Base-by-base conservation (phyloP, 2,329 filamentous ascomycete species). In the Phialophora expanda region DNA sequence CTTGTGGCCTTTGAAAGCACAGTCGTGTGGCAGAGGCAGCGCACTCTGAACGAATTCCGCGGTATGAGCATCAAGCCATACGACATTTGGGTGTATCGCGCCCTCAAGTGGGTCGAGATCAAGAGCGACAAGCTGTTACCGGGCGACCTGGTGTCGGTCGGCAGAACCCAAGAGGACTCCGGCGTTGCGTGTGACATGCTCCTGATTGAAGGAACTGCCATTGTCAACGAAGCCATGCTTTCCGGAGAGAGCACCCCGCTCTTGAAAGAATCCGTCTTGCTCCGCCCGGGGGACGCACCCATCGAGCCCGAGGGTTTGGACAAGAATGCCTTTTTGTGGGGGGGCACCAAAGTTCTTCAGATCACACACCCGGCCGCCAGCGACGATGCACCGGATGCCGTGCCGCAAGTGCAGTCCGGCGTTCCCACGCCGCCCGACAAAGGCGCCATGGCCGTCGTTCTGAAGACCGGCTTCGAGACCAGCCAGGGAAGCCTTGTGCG, bases 1-100 rank as follows among this genome's bases (percentile, higher is more conserved):
- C 87, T 99, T 63, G 92, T 99, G 72, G 89, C 88, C 66, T 99
- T 99, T 73, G 95, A 99, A 82, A 97, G 93, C 78, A 99, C 95
- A 2, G 96, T 99, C 44, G 96, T 99, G 17, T 99, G 95, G 96
- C 95, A 99, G 82, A 89, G 95, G 67, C 95, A 99, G 85, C 87
- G 94, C 72, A 99, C 96, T 1, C 81, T 99, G 71, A 96, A 87
- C 75, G 95, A 99, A 80, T 99, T 99, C 82, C 92, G 95, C 57
- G 93, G 94, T 73, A 99, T 99, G 96, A 96, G 92, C 84, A 97
- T 99, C 81, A 97, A 99, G 83, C 96, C 95, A 12, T 98, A 98
- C 78, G 90, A 95, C 68, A 88, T 98, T 72, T 96, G 90, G 85
- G 95, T 94, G 8, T 96, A 91, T 81, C 88, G 96, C 65, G 84